Evolutionary conservation across 2,329 filamentous ascomycete genomes (phyloP), one percentile per base, ranked within the genome.

Genomic region (Alternaria triticimaculans): DNA sequence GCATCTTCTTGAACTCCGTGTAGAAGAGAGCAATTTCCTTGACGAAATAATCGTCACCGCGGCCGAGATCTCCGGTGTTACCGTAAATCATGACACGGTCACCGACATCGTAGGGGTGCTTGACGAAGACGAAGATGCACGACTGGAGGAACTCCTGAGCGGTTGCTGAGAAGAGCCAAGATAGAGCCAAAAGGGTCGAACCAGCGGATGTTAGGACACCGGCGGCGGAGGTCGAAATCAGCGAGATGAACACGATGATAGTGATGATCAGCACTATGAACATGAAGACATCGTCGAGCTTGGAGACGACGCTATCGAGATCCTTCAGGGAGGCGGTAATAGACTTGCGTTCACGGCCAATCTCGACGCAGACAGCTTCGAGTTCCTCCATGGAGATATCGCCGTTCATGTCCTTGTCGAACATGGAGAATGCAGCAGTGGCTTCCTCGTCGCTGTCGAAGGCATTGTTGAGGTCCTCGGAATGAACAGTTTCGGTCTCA

Each of bases 1-100:
- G 91, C 92, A 97, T 95, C 84, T 97, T 97, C 86, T 97, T 97
- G 84, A 97, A 97, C 76, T 97, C 95, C 14, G 95, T 98, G 78
- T 96, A 98, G 15, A 97, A 86, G 1, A 98, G 86, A 2, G 93
- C 92, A 59, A 98, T 96, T 76, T 97, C 93, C 58, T 96, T 97
- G 58, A 98, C 94, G 69, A 97, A 97, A 81, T 97, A 98, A 74
- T 97, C 95, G 72, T 97, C 95, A 49, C 94, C 94, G 37, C 87
- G 88, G 75, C 93, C 86, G 15, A 86, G 78, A n/a, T 89, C 86
- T 64, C 95, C 95, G 0, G 93, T 93, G 72, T 94, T 96, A 58
- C 94, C 94, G 74, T 97, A 97, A 20, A 98, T 88, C 1, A 91
- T 93, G 7, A 98, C 93, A 72, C 95, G 90, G 78, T 98, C 95